Conservation (phyloP, 2,329 filamentous ascomycete species). For the Exserohilum turcica region DNA sequence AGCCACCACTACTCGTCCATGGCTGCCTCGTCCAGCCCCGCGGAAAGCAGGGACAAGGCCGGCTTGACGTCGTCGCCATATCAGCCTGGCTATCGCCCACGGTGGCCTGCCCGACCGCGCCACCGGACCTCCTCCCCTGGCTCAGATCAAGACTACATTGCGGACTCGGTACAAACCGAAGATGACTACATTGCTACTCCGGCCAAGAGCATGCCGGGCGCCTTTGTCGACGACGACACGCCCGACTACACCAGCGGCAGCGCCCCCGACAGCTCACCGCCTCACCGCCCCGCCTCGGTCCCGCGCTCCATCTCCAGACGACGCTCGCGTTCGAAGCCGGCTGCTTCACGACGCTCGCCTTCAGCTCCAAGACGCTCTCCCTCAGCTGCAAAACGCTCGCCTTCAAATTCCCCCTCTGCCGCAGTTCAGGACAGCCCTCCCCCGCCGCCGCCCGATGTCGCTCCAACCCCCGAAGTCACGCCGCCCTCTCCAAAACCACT, state of each 20-base stretch:
- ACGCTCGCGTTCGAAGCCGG: too few species aligned
- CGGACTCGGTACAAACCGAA: conserved; percentile 2
- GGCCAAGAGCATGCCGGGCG: background rate
- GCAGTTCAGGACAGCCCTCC: too few species aligned
- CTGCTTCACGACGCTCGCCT: too few species aligned
- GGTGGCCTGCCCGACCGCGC: background rate
- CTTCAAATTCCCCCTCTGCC: too few species aligned
- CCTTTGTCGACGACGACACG: background rate
- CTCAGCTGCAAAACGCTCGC: too few species aligned
- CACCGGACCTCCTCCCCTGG: conserved; percentile 2
- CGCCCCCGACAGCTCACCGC: background rate
- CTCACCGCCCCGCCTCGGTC: background rate
- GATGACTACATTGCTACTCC: conserved; percentile 11
- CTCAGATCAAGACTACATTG: conserved; percentile 8
- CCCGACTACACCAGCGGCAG: conserved; percentile 1
- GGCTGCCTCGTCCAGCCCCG: conserved; percentile 7
- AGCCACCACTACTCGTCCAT: too few species aligned
- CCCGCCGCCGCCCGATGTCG: too few species aligned
- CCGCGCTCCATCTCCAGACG: too few species aligned
- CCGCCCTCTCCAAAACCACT: too few species aligned
- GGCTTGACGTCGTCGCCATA: background rate
- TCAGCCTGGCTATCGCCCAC: background rate
- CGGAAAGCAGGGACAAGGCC: background rate
- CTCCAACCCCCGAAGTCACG: too few species aligned
- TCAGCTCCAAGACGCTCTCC: too few species aligned